Conservation (phyloP, 805 yeast genomes). For the Clavispora phyllophila region DNA sequence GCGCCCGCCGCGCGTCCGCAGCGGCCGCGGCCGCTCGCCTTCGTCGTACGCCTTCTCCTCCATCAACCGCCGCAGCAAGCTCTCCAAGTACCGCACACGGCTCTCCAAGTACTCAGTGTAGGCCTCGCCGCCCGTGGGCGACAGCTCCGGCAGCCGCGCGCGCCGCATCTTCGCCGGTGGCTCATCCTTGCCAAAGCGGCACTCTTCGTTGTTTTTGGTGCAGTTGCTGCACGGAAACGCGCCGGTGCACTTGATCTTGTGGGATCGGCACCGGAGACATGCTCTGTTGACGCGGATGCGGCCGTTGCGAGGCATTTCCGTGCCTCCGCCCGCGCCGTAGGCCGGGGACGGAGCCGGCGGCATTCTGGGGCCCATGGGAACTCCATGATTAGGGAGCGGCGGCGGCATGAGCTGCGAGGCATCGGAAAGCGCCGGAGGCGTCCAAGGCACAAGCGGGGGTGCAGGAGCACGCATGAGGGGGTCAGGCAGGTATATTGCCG, state of each 20-base stretch:
- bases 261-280: slow-evolving; percentile 51
- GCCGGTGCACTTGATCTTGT: slow-evolving; percentile 57
- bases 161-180: neutral
- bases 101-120: slow-evolving; percentile 28
- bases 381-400: neutral
- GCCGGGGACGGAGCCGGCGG: neutral
- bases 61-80: slow-evolving; percentile 13
- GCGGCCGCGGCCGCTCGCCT: no score
- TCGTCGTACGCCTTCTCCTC: neutral
- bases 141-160: neutral
- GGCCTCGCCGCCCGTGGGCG: neutral
- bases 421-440: neutral
- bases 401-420: neutral
- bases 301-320: slow-evolving; percentile 1
- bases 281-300: slow-evolving; percentile 47
- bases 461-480: neutral
- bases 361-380: neutral
- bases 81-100: slow-evolving; percentile 36
- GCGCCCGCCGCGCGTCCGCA: no score
- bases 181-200: slow-evolving; percentile 19
- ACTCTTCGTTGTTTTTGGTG: slow-evolving; percentile 29
- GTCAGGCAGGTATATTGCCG: neutral
- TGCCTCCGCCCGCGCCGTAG: no score
- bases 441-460: neutral
- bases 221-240: slow-evolving; percentile 48